These are phyloP conservation scores for California macrophylla DNA, from an alignment of 441 rosid species.

Conservation along the genomic window DNA sequence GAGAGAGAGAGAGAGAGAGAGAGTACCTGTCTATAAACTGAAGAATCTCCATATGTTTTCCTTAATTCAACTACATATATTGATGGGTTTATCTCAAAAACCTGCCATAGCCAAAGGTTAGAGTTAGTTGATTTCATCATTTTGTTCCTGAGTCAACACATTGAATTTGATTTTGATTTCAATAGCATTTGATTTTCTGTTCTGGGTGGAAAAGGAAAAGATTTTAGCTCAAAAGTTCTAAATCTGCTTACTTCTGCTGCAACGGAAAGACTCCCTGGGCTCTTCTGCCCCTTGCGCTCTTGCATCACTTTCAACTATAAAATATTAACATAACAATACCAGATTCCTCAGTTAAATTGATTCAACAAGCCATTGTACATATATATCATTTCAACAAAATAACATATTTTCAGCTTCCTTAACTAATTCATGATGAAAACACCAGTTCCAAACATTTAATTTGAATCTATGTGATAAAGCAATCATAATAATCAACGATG, in stretches of 20 bases:
- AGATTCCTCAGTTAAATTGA: neutral
- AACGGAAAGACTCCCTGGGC: conserved; percentile 52
- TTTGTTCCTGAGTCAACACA: neutral
- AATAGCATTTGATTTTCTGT: neutral
- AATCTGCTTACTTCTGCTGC: conserved; percentile 62
- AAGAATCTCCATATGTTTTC: conserved; percentile 75
- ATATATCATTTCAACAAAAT: no score
- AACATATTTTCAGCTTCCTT: no score
- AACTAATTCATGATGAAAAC: no score
- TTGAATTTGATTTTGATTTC: no score
- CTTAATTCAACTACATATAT: conserved; percentile 76
- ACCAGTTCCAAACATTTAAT: no score
- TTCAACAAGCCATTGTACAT: neutral
- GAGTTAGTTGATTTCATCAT: neutral
- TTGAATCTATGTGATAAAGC: no score
- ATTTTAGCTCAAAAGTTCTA: no score
- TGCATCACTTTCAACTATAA: conserved; percentile 61
- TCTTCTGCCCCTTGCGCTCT: conserved; percentile 47
- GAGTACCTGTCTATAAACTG: conserved; percentile 67
- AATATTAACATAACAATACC: neutral
- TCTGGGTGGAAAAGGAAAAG: no score
- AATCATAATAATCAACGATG: no score
- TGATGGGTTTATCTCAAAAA: conserved; percentile 70
- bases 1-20: neutral
- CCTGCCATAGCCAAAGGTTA: conserved; percentile 26